Base-by-base conservation (phyloP, 768 basidiomycete species). In the Vishniacozyma victoriae region DNA sequence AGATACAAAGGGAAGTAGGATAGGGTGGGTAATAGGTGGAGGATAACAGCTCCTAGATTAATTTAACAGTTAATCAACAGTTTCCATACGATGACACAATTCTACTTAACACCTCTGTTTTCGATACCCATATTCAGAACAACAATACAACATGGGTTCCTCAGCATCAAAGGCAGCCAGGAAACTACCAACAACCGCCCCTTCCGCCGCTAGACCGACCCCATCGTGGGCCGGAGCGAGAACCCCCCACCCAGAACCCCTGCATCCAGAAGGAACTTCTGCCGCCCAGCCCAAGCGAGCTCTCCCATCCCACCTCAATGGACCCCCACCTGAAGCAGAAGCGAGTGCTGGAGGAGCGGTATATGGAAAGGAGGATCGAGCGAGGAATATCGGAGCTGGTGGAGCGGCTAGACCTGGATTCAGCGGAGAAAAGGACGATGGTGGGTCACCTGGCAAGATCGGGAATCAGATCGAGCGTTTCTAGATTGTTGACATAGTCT, bases 341-440 rank as follows among this genome's bases (percentile, higher is more conserved):
- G 41, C 38, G 38, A 35, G 36, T n/a, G 47, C 47, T 15, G 35
- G 14, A 31, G 23, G 18, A 25, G 31, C 42, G 23, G 48, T 44
- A 26, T 24, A 44, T 18, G 16, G n/a, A n/a, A 18, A 12, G n/a
- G 7, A n/a, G 15, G 33, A 11, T 29, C 27, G 27, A 44, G 5
- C 13, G 51, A 38, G 25, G 9, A 29, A 50, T 16, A 25, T 41
- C 15, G 50, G 37, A 7, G 43, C 44, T 31, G 55, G 57, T 35
- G 41, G 52, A 12, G 51, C 50, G 38, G 60, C 59, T 16, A 43
- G 51, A 49, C 41, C 52, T 2, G 49, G 53, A 35, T 67, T 67
- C 39, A 64, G 59, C 20, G 69, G 67, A 25, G 59, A 63, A 48
- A 71, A 64, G 41, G 69, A 71, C 47, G 60, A 60, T 40, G 60